Conservation (phyloP, 2,329 filamentous ascomycete genomes). For the Ceratocystis harringtonii region DNA sequence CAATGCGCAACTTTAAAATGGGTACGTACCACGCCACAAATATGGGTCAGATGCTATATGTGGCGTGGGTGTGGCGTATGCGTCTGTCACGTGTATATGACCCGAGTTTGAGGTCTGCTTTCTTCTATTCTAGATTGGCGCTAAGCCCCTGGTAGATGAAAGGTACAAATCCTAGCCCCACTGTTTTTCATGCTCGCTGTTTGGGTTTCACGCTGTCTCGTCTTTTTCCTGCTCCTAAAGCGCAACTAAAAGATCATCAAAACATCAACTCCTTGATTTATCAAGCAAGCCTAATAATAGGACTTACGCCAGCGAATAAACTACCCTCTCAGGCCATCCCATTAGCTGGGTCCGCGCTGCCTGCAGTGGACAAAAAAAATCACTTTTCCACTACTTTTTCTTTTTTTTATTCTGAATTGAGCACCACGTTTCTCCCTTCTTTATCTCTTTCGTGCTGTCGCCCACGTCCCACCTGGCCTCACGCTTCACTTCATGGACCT, state of each 20-base stretch:
- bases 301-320: not conserved
- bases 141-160: constrained; percentile 15
- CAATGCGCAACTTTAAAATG: constrained; percentile 8
- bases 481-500: constrained; percentile 1
- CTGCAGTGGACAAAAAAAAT: not conserved
- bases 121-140: constrained; percentile 2
- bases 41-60: not conserved
- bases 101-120: constrained; percentile 1
- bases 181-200: constrained; percentile 9
- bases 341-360: constrained; percentile 1
- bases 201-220: constrained; percentile 7
- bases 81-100: constrained; percentile 13
- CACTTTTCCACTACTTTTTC: not conserved
- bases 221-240: not conserved
- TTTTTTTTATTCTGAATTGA: not conserved
- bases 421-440: not conserved
- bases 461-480: not conserved
- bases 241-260: constrained; percentile 5
- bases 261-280: constrained; percentile 4
- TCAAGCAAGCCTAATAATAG: constrained; percentile 5
- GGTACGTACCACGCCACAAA: not conserved
- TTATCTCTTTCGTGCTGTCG: not conserved
- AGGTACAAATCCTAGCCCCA: constrained; percentile 12
- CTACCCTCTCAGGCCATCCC: not conserved
- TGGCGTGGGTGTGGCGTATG: not conserved